Percentiles rank a stretch among this genome's conserved stretches.
Conservation (phyloP, 441 rosid genomes). For the Adansonia grandidieri region DNA sequence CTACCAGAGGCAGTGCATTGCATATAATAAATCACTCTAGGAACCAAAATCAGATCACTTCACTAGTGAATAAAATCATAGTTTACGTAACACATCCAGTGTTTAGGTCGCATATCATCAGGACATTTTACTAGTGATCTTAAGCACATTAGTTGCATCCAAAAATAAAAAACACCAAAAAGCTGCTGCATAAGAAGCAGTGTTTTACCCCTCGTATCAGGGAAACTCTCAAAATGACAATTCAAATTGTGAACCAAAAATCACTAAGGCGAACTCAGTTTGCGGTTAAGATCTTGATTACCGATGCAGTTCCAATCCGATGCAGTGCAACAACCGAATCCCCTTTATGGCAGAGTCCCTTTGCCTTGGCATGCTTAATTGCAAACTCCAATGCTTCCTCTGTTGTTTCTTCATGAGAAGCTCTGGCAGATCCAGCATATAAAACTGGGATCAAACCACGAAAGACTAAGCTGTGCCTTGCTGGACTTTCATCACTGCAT, state of each 20-base stretch:
- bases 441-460: slow-evolving; percentile 79
- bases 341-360: slow-evolving; percentile 70
- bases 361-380: slow-evolving; percentile 60
- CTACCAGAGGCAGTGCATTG: background rate
- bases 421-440: slow-evolving; percentile 88
- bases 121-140: background rate
- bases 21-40: too few species aligned
- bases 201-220: background rate
- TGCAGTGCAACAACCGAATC: slow-evolving; percentile 90
- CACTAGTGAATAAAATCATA: too few species aligned
- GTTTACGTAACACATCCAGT: too few species aligned
- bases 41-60: background rate
- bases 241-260: background rate
- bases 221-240: slow-evolving; percentile 12
- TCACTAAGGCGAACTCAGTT: slow-evolving; percentile 45
- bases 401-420: slow-evolving; percentile 84
- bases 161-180: slow-evolving; percentile 4
- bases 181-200: background rate
- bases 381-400: slow-evolving; percentile 84
- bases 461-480: slow-evolving; percentile 85
- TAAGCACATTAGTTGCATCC: background rate
- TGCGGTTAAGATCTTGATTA: slow-evolving; percentile 87
- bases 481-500: slow-evolving; percentile 86
- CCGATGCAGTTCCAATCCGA: slow-evolving; percentile 79
- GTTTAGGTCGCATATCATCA: background rate